Percentiles rank a stretch among this genome's conserved stretches.
These are phyloP conservation scores for Begonia loranthoides DNA, from an alignment of 306 rosid genomes.

Conservation along the genomic window DNA sequence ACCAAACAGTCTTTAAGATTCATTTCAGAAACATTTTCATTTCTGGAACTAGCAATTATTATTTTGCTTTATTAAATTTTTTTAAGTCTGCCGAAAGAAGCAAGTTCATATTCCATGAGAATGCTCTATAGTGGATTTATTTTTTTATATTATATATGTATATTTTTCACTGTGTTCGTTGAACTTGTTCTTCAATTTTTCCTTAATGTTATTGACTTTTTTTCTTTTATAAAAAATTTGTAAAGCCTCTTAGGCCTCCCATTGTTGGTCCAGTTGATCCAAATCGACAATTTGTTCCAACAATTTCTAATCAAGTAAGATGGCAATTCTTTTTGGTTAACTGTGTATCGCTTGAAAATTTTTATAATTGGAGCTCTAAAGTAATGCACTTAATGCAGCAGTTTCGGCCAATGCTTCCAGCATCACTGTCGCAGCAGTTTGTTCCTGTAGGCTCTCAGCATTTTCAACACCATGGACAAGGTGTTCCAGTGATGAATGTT, in stretches of 20 bases:
- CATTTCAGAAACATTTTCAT: too few relatives aligned
- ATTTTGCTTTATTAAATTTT: not conserved
- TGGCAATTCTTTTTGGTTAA: constrained; percentile 3
- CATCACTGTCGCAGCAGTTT: constrained; percentile 60
- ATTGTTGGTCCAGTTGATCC: constrained; percentile 60
- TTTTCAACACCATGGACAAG: constrained; percentile 60
- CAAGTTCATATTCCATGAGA: not conserved
- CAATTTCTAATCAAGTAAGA: constrained; percentile 67
- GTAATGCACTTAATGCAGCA: constrained; percentile 20
- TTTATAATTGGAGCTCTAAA: not conserved
- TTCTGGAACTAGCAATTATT: too few relatives aligned
- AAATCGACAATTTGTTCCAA: constrained; percentile 42
- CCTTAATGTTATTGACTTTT: not conserved
- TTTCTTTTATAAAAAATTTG: not conserved
- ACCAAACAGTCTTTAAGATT: too few relatives aligned
- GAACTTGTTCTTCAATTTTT: constrained; percentile 4
- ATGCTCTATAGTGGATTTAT: not conserved
- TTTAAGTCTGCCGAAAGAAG: not conserved
- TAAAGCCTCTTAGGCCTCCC: constrained; percentile 69
- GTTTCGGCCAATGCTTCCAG: constrained; percentile 63
- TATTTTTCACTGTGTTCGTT: not conserved
- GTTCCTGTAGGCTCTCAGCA: constrained; percentile 55
- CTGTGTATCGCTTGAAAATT: not conserved
- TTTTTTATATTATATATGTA: not conserved
- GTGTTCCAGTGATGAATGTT: constrained; percentile 51